A percentile compares a stretch with the other conserved stretches of the same genome.
Conservation (phyloP, 2,329 filamentous ascomycete species). For the Alternaria arbusti region DNA sequence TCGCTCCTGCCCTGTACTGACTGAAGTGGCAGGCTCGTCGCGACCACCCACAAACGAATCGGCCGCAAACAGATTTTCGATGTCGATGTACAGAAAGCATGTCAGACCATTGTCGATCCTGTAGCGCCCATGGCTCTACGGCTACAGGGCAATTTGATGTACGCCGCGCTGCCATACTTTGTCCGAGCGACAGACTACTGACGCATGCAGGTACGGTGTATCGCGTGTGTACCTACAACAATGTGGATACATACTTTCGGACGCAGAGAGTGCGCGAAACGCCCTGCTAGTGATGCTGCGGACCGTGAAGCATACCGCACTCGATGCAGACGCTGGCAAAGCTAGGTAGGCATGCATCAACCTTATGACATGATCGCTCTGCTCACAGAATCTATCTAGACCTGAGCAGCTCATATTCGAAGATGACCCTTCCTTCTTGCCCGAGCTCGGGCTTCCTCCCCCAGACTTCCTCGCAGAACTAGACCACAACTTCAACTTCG, state of each 20-base stretch:
- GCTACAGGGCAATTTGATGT: conserved; percentile 87
- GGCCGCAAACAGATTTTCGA: conserved; percentile 85
- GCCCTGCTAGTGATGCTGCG: conserved; percentile 74
- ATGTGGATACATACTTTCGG: conserved; percentile 81
- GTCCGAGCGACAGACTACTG: conserved; percentile 5
- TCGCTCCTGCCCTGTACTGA: conserved; percentile 24
- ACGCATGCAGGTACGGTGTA: conserved; percentile 63
- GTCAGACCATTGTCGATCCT: conserved; percentile 83
- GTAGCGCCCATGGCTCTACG: conserved; percentile 88
- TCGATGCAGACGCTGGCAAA: conserved; percentile 75
- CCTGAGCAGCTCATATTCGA: conserved; percentile 76
- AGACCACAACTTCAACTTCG: conserved; percentile 44
- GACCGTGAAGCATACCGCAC: conserved; percentile 61
- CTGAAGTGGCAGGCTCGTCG: conserved; percentile 73
- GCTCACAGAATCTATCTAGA: conserved; percentile 54
- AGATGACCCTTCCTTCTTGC: conserved; percentile 83
- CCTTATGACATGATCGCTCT: neutral
- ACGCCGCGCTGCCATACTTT: conserved; percentile 28
- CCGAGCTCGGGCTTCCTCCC: conserved; percentile 67
- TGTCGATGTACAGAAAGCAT: conserved; percentile 86
- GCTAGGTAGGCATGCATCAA: conserved; percentile 64
- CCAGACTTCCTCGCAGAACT: conserved; percentile 61
- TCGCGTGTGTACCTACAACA: conserved; percentile 87
- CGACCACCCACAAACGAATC: conserved; percentile 77
- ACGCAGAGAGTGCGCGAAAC: conserved; percentile 76